Conservation (phyloP, 192 early-diverging fungal genomes). For the Dimargaris xerosporica region DNA sequence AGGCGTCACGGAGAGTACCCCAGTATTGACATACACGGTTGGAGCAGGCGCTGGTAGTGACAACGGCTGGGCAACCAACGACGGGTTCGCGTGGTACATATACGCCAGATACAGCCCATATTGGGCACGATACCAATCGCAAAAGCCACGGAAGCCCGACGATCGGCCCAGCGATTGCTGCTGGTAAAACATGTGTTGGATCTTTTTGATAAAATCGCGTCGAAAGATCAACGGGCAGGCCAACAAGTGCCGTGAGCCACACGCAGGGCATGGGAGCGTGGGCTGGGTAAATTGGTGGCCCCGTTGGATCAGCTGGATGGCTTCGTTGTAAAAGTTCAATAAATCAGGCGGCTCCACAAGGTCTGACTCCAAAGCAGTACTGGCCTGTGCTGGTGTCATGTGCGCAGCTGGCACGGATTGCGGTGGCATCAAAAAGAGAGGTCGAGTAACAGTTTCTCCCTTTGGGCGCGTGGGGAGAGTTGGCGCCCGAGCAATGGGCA, state of each 20-base stretch:
- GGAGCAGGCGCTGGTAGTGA: neutral
- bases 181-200: neutral
- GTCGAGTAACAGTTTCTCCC: neutral
- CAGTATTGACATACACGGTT: neutral
- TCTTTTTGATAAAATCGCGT: neutral
- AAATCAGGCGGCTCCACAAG: neutral
- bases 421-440: neutral
- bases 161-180: neutral
- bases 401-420: neutral
- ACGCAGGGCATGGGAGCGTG: neutral
- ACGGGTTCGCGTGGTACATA: neutral
- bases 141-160: neutral
- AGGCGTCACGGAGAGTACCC: neutral
- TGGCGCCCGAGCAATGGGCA: neutral
- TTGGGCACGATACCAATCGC: neutral
- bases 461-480: neutral
- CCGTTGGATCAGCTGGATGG: neutral
- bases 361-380: neutral
- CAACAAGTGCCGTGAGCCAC: neutral
- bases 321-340: neutral
- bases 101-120: neutral
- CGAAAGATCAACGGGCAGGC: slow-evolving; percentile 4
- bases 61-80: neutral
- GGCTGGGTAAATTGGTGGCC: neutral
- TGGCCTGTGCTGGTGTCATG: neutral